Evolutionary conservation across 2,329 filamentous ascomycete species (phyloP).

Genomic region (Huntiella abstrusa): DNA sequence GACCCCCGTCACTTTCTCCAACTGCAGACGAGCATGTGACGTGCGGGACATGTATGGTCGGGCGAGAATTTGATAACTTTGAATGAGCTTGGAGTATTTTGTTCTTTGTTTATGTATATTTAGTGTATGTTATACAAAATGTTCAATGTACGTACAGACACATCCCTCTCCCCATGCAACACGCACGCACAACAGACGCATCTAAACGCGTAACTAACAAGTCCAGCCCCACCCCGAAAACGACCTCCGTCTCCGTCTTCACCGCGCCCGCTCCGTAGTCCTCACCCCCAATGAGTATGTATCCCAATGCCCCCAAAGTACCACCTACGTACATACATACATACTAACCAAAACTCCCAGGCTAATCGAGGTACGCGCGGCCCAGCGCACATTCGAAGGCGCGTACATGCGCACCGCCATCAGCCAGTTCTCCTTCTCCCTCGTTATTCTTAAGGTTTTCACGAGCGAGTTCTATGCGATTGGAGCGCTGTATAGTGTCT

Average conservation of each 20-base stretch:
- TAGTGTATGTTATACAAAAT: too few relatives aligned
- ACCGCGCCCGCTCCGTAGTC: constrained; percentile 67
- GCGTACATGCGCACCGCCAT: constrained; percentile 91
- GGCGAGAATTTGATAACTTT: too few relatives aligned
- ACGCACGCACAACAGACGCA: too few relatives aligned
- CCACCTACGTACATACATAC: too few relatives aligned
- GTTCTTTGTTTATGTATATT: too few relatives aligned
- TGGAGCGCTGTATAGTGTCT: constrained; percentile 86
- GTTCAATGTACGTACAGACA: too few relatives aligned
- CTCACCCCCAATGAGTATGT: constrained; percentile 58
- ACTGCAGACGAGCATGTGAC: too few relatives aligned
- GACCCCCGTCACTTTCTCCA: too few relatives aligned
- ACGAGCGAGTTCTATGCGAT: constrained; percentile 92
- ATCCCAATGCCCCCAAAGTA: background rate
- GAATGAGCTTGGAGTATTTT: too few relatives aligned
- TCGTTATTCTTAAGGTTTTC: constrained; percentile 93
- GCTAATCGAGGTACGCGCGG: constrained; percentile 83
- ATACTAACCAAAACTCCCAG: constrained; percentile 17
- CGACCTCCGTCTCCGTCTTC: constrained; percentile 58
- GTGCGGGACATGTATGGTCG: too few relatives aligned
- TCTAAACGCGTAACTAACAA: too few relatives aligned
- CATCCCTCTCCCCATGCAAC: too few relatives aligned
- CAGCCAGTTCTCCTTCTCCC: constrained; percentile 83
- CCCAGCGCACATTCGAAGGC: constrained; percentile 91
- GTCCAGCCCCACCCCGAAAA: constrained; percentile 46